phyloP scores from a whole-genome alignment of 176 grass and related monocot species.

The Carex kokanica region DNA sequence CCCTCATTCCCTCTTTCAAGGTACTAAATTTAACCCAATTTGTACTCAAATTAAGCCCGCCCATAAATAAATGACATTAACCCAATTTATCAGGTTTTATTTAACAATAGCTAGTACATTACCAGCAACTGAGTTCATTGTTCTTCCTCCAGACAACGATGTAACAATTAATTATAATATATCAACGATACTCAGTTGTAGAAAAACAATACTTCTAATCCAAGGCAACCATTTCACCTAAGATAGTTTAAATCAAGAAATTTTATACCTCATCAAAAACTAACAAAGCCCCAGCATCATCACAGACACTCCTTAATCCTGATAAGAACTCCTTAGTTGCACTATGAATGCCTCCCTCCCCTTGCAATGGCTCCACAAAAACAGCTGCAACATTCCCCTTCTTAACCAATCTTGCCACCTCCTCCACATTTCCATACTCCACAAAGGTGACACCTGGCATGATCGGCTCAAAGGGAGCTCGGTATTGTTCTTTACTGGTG shows the following conservation, averaged over 20 bases:
- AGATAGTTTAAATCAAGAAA: background rate
- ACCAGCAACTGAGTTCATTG: background rate
- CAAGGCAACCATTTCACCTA: background rate
- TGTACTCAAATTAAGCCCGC: background rate
- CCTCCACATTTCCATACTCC: slow-evolving; percentile 63
- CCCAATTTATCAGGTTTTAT: background rate
- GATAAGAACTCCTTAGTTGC: slow-evolving; percentile 73
- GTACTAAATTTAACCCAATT: background rate
- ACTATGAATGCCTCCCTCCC: slow-evolving; percentile 81
- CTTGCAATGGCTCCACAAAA: slow-evolving; percentile 87
- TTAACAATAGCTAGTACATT: background rate
- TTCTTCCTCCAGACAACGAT: background rate
- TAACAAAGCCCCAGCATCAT: slow-evolving; percentile 59
- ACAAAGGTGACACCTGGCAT: slow-evolving; percentile 69
- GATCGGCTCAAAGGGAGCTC: slow-evolving; percentile 59
- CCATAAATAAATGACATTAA: background rate
- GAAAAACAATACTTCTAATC: background rate
- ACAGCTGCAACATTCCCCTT: slow-evolving; percentile 62
- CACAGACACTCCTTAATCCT: slow-evolving; percentile 53
- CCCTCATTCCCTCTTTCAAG: background rate
- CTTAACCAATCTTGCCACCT: slow-evolving; percentile 41
- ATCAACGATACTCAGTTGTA: background rate
- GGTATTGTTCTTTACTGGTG: slow-evolving; percentile 73
- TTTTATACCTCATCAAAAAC: slow-evolving; percentile 87
- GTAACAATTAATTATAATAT: background rate